Percentiles rank a stretch among this genome's conserved stretches.
Evolutionary conservation across 257 asterid genomes (phyloP).

Genomic region (Solanum corneliomulleri): DNA sequence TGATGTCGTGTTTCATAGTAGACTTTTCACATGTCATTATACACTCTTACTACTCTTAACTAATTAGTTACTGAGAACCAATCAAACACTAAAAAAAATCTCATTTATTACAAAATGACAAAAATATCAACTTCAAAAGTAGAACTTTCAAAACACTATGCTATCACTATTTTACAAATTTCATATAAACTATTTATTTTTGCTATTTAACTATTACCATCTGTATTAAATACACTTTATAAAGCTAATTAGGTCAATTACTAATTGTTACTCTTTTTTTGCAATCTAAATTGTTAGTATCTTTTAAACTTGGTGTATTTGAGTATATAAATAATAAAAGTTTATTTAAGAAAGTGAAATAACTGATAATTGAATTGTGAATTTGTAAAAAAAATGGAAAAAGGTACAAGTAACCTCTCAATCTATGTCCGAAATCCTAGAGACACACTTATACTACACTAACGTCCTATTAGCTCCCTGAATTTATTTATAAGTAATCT

Average conservation of each 20-base stretch:
- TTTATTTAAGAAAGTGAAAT: background rate
- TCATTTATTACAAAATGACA: background rate
- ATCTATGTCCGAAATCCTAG: no score
- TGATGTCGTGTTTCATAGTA: background rate
- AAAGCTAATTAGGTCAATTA: background rate
- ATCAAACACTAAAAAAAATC: background rate
- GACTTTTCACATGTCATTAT: background rate
- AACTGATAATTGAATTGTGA: background rate
- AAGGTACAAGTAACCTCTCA: accelerated
- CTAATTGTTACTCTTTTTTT: background rate
- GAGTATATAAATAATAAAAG: background rate
- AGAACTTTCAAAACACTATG: no score
- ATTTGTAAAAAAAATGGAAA: accelerated
- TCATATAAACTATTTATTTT: no score
- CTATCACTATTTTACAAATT: background rate
- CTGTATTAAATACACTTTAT: no score
- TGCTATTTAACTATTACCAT: background rate
- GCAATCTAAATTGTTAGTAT: background rate
- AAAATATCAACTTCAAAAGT: background rate
- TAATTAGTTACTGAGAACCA: background rate
- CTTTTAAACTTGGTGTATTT: background rate
- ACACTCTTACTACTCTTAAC: background rate
- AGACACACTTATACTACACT: no score
- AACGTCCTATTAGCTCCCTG: no score
- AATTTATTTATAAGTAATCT: no score